Base-by-base conservation (phyloP, 345 rosid species). In the Orychophragmus violaceus region DNA sequence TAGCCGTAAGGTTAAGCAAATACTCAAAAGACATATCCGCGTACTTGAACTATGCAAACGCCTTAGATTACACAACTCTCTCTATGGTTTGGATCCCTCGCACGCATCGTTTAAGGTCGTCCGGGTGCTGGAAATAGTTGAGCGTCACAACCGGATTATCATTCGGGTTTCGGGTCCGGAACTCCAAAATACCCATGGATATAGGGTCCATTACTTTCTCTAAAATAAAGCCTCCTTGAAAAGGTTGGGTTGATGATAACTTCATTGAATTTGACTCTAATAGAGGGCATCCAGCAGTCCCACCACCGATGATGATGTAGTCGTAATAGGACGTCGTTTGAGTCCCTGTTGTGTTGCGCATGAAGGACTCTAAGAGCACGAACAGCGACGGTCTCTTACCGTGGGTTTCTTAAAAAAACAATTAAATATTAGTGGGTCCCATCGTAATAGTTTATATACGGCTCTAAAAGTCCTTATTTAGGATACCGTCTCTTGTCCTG, bases 231-330 rank as follows among this genome's bases (percentile, higher is more conserved):
- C 92, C 90, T 4, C 88, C 96, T 46, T 63, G 73, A 67, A 85
- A 78, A 2, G 81, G 82, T 54, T 74, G 78, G 29, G 68, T 52
- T 29, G 51, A 25, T 14, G 65, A 78, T 10, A 77, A 72, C 18
- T 66, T 69, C 76, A 65, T 75, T 56, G 74, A n/a, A 2, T 30
- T 66, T 66, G 77, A 52, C 7, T 73, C 77, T 22, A 66, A 1
- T 52, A 89, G 61, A 0, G 96, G 90, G 57, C 96, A 89, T 2
- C 93, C 96, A 1, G 93, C 82, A 5, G 96, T 89, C 17, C 96
- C 96, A 3, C 96, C 93, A 3, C 96, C 96, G 27, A 89, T 64
- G 18, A 89, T 69, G 22, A 89, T 87, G 80, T 89, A 89, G 72
- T 76, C 79, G 51, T 58, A 76, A 59, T 62, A 74, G 46, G 77